Conservation (phyloP, 192 early-diverging fungal genomes). For the Dimargaris verticillata region DNA sequence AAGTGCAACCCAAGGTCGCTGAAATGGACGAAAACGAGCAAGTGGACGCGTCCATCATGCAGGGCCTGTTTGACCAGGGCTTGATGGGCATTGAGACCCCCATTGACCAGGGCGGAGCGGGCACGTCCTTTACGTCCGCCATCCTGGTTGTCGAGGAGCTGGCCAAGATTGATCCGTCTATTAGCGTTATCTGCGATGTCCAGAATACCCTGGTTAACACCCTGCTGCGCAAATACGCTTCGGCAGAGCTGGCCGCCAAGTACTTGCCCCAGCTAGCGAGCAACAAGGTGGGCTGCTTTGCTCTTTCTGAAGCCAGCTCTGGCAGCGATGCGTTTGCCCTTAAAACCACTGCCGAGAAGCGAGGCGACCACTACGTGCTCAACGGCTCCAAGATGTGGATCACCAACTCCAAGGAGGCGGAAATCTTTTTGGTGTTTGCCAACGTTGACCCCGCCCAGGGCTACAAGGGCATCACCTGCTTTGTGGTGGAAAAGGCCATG, state of each 20-base stretch:
- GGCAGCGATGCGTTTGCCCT: slow-evolving; percentile 92
- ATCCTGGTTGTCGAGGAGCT: slow-evolving; percentile 82
- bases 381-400: slow-evolving; percentile 90
- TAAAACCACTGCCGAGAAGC: slow-evolving; percentile 63
- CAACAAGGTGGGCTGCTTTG: slow-evolving; percentile 80
- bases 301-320: slow-evolving; percentile 80
- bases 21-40: slow-evolving; percentile 86
- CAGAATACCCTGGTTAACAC: slow-evolving; percentile 97
- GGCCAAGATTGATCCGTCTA: slow-evolving; percentile 86
- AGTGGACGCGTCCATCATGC: slow-evolving; percentile 59
- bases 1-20: slow-evolving; percentile 65
- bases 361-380: slow-evolving; percentile 79
- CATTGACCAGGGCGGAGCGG: slow-evolving; percentile 61
- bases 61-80: slow-evolving; percentile 79
- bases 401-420: slow-evolving; percentile 89
- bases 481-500: slow-evolving; percentile 83
- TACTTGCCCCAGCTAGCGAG: slow-evolving; percentile 74
- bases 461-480: slow-evolving; percentile 96
- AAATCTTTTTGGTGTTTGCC: slow-evolving; percentile 94
- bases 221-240: slow-evolving; percentile 69
- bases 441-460: slow-evolving; percentile 85
- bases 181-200: slow-evolving; percentile 84
- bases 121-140: slow-evolving; percentile 66
- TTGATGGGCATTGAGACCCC: slow-evolving; percentile 90
- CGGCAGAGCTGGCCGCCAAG: slow-evolving; percentile 52